These are phyloP conservation scores for Gigaspora rosea DNA, from an alignment of 192 early-diverging fungal species.

Conservation along the genomic window DNA sequence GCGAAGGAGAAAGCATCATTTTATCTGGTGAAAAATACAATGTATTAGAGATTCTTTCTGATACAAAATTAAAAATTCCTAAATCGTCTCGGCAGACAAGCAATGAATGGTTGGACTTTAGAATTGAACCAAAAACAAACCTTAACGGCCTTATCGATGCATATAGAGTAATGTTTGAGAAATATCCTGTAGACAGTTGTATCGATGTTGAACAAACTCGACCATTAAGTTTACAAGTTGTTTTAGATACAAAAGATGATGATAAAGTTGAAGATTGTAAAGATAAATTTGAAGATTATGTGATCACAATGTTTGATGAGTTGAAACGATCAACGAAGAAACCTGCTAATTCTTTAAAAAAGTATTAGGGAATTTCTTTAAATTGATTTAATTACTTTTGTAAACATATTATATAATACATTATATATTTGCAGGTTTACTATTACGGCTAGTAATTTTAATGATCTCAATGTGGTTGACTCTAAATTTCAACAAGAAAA, in stretches of 20 bases:
- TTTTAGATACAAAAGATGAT: neutral
- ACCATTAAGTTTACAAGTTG: slow-evolving; percentile 10
- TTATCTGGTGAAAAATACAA: slow-evolving; percentile 2
- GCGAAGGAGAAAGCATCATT: slow-evolving; percentile 6
- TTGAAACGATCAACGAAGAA: slow-evolving; percentile 15
- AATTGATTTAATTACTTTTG: too few species aligned
- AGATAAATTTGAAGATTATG: slow-evolving; percentile 22
- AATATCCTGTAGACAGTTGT: slow-evolving; percentile 10
- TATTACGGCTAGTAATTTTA: neutral
- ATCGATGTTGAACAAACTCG: neutral
- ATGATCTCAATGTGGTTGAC: neutral
- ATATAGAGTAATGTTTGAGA: slow-evolving; percentile 7
- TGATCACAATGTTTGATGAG: neutral
- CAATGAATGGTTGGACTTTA: neutral
- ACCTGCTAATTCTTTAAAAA: neutral
- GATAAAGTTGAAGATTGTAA: neutral
- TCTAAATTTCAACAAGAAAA: neutral
- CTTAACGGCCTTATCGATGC: slow-evolving; percentile 15
- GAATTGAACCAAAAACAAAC: slow-evolving; percentile 11
- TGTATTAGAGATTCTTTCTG: slow-evolving; percentile 20
- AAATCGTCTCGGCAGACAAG: neutral
- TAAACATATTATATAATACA: too few species aligned
- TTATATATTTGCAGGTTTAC: too few species aligned
- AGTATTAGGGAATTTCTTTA: neutral
- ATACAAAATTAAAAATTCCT: slow-evolving; percentile 10